These are phyloP conservation scores for Crithidia sp. DNA, from an alignment of 208 protist species.

Conservation along the genomic window DNA sequence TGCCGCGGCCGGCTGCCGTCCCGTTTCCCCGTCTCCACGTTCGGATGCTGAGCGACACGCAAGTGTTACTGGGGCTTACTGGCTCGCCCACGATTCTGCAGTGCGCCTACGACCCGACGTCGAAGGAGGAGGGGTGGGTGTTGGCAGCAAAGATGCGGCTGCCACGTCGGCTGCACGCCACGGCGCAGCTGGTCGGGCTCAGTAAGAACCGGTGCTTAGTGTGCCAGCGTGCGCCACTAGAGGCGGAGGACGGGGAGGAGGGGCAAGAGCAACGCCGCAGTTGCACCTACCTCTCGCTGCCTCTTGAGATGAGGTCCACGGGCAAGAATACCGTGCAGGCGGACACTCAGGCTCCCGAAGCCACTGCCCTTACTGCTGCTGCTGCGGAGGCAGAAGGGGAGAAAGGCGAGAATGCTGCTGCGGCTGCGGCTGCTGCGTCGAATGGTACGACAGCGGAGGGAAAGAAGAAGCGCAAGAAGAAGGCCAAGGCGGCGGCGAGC, in stretches of 20 bases:
- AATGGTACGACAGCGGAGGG: constrained; percentile 4
- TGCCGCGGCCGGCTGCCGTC: background rate
- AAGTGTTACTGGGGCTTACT: constrained; percentile 40
- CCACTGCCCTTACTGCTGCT: background rate
- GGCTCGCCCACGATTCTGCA: constrained; percentile 32
- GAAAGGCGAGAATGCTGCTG: background rate
- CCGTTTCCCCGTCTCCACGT: constrained; percentile 12
- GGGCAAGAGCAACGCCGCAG: background rate
- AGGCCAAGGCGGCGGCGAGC: background rate
- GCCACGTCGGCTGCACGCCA: constrained; percentile 13
- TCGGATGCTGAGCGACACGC: constrained; percentile 24
- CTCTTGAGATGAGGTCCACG: constrained; percentile 30
- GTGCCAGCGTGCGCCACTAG: background rate
- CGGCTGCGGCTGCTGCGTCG: background rate
- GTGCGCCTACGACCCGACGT: constrained; percentile 35
- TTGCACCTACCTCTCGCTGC: constrained; percentile 19
- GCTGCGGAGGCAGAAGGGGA: background rate
- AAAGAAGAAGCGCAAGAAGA: constrained; percentile 27
- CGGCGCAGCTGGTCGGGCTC: constrained; percentile 25
- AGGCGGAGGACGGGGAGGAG: background rate
- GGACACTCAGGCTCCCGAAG: background rate
- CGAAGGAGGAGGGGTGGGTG: constrained; percentile 5
- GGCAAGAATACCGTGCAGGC: constrained; percentile 1
- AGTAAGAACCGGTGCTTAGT: constrained; percentile 14
- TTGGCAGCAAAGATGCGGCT: constrained; percentile 32